Conservation (phyloP, 371 early-diverging fungal genomes). For the Conidiobolus incongruus region DNA sequence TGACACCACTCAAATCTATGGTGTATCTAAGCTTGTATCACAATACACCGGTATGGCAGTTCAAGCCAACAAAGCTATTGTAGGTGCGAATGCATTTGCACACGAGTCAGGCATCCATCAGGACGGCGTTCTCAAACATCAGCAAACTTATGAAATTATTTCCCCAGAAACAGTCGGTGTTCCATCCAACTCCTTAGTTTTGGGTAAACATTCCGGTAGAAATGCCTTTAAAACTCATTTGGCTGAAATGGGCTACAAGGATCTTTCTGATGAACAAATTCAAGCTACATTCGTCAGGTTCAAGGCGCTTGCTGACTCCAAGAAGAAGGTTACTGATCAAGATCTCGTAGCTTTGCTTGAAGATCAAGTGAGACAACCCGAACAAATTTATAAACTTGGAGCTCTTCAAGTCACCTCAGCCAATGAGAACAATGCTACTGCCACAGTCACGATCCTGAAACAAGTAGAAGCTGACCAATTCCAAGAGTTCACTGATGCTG, state of each 20-base stretch:
- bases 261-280: conserved; percentile 33
- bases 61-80: conserved; percentile 94
- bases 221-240: conserved; percentile 73
- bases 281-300: conserved; percentile 63
- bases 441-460: conserved; percentile 23
- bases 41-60: conserved; percentile 77
- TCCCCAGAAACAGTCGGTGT: conserved; percentile 77
- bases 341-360: conserved; percentile 68
- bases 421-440: conserved; percentile 41
- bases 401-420: conserved; percentile 53
- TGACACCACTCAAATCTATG: conserved; percentile 67
- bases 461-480: conserved; percentile 5
- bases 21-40: conserved; percentile 72
- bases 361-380: conserved; percentile 23
- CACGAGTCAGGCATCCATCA: conserved; percentile 96
- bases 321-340: conserved; percentile 75
- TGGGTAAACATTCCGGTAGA: conserved; percentile 92
- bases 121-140: conserved; percentile 89
- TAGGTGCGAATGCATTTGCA: conserved; percentile 90
- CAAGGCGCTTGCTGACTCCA: conserved; percentile 75
- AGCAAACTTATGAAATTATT: conserved; percentile 88
- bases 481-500: conserved; percentile 35
- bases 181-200: conserved; percentile 55
- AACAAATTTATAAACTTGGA: too few species aligned
- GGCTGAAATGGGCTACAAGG: conserved; percentile 50